Percentiles rank a stretch among this genome's conserved stretches.
Conservation (phyloP, 257 asterid genomes). For the Fraxinus quadrangulata region DNA sequence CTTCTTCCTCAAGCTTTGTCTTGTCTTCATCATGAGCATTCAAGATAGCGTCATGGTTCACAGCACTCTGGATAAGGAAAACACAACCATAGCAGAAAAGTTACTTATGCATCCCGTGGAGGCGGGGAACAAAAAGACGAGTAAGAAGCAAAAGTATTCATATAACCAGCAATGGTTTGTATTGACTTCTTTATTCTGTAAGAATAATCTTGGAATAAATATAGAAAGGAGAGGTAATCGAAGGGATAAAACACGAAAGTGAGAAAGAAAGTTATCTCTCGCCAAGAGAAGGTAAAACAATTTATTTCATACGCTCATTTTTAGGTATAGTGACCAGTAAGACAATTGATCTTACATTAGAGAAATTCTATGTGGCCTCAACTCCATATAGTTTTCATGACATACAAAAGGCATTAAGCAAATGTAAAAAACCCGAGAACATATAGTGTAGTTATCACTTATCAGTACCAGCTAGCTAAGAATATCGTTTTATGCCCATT, state of each 20-base stretch:
- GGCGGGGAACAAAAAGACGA: neutral
- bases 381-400: conserved; percentile 14
- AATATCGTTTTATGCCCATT: neutral
- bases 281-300: neutral
- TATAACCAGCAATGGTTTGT: neutral
- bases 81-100: neutral
- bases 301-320: neutral
- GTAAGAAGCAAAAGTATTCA: neutral
- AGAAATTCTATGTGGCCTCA: neutral
- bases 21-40: conserved; percentile 85
- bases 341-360: neutral
- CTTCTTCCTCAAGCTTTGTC: conserved; percentile 73
- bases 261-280: neutral
- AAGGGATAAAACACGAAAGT: neutral
- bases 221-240: neutral
- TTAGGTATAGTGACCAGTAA: neutral
- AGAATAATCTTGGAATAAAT: neutral
- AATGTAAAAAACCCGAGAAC: neutral
- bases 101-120: neutral
- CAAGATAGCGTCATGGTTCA: conserved; percentile 94
- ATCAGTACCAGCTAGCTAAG: neutral
- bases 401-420: neutral
- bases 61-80: conserved; percentile 66
- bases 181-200: neutral
- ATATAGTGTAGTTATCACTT: neutral